phyloP scores from a whole-genome alignment of 305 asterid species.

The Fraxinus xanthoxyloides region DNA sequence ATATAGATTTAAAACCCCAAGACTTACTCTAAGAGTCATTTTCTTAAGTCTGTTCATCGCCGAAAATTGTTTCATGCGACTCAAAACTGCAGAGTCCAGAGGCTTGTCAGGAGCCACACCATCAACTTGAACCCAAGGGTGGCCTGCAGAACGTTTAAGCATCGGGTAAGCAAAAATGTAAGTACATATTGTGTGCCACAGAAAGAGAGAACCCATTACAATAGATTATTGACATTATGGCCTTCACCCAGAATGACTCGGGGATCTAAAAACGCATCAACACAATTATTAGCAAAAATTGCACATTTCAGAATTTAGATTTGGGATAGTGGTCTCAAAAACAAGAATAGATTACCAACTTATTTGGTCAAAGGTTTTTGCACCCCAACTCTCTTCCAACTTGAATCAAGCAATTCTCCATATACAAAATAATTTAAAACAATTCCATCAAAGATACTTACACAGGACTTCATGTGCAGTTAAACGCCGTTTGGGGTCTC shows the following conservation, averaged over 20 bases:
- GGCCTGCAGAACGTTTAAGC: constrained; percentile 44
- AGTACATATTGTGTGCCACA: neutral
- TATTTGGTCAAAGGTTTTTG: neutral
- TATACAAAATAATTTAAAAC: neutral
- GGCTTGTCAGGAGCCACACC: constrained; percentile 82
- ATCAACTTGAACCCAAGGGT: constrained; percentile 80
- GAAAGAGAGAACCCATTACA: neutral
- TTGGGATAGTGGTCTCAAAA: neutral
- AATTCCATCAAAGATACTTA: constrained; percentile 29
- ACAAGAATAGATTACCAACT: neutral
- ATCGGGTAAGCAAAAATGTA: constrained; percentile 16
- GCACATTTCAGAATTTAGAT: neutral
- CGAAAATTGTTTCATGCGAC: constrained; percentile 75
- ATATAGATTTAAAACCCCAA: neutral
- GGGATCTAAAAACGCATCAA: neutral
- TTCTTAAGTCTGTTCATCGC: constrained; percentile 80
- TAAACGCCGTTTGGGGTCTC: constrained; percentile 63
- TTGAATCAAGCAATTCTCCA: neutral
- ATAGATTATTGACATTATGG: neutral
- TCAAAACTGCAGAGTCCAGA: constrained; percentile 70
- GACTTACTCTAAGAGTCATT: constrained; percentile 74
- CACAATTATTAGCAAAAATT: neutral
- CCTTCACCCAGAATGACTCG: neutral
- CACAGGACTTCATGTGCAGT: constrained; percentile 75
- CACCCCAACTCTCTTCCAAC: neutral